Conservation (phyloP, 768 basidiomycete species). For the Megacollybia marginata region DNA sequence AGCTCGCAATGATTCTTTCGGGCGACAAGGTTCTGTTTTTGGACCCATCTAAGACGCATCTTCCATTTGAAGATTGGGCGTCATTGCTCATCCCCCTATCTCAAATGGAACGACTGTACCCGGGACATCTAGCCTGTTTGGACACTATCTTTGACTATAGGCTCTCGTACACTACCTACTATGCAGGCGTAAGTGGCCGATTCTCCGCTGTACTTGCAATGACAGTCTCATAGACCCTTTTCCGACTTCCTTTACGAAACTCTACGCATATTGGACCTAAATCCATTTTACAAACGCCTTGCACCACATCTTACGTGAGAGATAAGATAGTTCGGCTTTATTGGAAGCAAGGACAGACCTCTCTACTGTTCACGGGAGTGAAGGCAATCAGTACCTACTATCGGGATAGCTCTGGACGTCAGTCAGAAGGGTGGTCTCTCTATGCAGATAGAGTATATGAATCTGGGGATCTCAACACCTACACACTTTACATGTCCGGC, state of each 20-base stretch:
- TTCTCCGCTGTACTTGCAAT: conserved; percentile 8
- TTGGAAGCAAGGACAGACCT: conserved; percentile 22
- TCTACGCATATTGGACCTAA: conserved; percentile 14
- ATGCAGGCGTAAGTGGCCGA: conserved; percentile 30
- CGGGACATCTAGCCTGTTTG: conserved; percentile 31
- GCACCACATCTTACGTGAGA: conserved; percentile 11
- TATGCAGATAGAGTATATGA: conserved; percentile 10
- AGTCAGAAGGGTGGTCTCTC: conserved; percentile 15
- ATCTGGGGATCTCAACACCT: neutral
- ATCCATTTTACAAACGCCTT: conserved; percentile 9
- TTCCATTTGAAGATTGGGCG: conserved; percentile 19
- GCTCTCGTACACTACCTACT: conserved; percentile 17
- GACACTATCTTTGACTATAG: conserved; percentile 31
- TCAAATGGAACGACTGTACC: conserved; percentile 17
- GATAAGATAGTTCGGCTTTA: conserved; percentile 24
- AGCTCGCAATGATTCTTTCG: conserved; percentile 27
- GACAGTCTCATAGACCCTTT: conserved; percentile 8
- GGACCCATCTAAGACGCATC: conserved; percentile 37
- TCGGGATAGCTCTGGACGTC: conserved; percentile 11
- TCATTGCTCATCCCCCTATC: neutral
- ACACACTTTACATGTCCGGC: neutral
- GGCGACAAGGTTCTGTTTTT: conserved; percentile 27
- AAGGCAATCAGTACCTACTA: conserved; percentile 17
- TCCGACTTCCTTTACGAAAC: conserved; percentile 29
- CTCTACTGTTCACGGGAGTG: conserved; percentile 35